Conservation (phyloP, 257 asterid genomes). For the Salvia miltiorrhiza region DNA sequence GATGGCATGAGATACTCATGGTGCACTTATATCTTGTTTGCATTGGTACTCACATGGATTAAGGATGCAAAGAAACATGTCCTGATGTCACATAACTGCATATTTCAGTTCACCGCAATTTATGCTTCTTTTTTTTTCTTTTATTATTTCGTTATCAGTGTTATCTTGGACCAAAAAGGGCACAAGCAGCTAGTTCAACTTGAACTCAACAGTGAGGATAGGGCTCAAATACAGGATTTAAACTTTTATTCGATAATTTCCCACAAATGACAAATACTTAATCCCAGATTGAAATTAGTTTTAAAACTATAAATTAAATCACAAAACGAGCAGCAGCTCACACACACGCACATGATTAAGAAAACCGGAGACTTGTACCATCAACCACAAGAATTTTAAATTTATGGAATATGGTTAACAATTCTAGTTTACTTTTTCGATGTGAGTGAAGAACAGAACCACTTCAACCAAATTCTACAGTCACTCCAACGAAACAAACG, state of each 20-base stretch:
- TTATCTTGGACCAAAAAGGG: neutral
- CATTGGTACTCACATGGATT: neutral
- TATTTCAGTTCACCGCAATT: neutral
- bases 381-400: neutral
- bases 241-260: neutral
- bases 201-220: constrained; percentile 6
- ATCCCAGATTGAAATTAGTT: neutral
- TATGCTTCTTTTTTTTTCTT: neutral
- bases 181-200: neutral
- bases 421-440: neutral
- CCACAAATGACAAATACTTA: neutral
- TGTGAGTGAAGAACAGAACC: neutral
- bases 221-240: neutral
- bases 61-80: neutral
- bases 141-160: neutral
- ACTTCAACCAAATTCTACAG: neutral
- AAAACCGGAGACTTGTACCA: neutral
- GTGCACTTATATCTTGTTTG: neutral
- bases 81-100: neutral
- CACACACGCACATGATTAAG: neutral
- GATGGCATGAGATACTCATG: constrained; percentile 1
- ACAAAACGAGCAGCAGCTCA: neutral
- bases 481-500: neutral
- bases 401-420: neutral
- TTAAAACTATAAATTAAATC: neutral